Evolutionary conservation across 306 rosid species (phyloP), one percentile per base, ranked within the genome.

Genomic region (Lathyrus sativus): DNA sequence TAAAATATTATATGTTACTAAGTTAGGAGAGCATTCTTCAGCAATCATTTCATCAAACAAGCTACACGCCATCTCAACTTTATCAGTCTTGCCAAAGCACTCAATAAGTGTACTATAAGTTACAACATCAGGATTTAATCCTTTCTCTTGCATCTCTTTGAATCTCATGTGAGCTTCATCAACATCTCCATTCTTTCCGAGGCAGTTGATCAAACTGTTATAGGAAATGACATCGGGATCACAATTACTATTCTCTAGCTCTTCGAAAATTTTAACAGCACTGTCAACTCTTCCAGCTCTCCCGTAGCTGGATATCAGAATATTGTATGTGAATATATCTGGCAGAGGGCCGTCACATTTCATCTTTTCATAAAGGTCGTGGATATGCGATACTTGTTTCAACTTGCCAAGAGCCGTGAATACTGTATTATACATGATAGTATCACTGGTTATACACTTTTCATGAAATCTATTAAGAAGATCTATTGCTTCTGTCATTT

Each of bases 81-180:
- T 92, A 56, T 85, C 91, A 0, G 96, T 92, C 87, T 92, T 92
- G 41, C 98, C 98, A 59, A 92, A 90, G 80, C 98, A 90, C 78
- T 92, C 96, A 3, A 92, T 92, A 26, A 92, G 96, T 7, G 96
- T 92, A 83, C 96, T 90, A 67, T 92, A 92, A n/a, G 98, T 88
- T 72, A 92, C 83, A 35, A 92, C 96, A 62, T 92, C 98, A 1
- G 98, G 96, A 76, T 74, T 79, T 46, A 88, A 49, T 51, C 98
- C 96, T 74, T 81, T 89, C 73, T 92, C 98, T 66, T 82, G 86
- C 98, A 92, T 92, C 85, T 92, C 98, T 76, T 77, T 87, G 53
- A 92, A 92, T 72, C 86, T 83, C 93, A 92, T 90, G 83, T 92
- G 98, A 59, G 91, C 96, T 86, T 92, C 98, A 70, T 88, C 98